These are phyloP conservation scores for Nissolia schottii DNA, from an alignment of 306 rosid species.

Conservation along the genomic window DNA sequence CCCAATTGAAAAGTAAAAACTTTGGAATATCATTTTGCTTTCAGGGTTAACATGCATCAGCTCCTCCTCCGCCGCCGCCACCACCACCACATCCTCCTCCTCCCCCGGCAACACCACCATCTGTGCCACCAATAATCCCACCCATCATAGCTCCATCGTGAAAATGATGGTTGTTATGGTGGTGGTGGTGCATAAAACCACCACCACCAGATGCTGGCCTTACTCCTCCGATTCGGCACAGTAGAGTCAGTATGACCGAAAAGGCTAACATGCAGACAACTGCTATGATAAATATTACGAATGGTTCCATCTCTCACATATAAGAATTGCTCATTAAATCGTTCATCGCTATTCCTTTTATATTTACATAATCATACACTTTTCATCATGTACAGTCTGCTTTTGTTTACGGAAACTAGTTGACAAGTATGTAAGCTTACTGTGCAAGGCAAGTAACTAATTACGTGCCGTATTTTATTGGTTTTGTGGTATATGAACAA, in stretches of 20 bases:
- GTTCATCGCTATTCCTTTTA: neutral
- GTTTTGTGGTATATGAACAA: neutral
- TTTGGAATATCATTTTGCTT: neutral
- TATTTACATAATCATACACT: neutral
- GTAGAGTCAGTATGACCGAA: neutral
- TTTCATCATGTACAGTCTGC: neutral
- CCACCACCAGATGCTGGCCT: neutral
- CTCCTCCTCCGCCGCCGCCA: neutral
- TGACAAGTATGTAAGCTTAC: neutral
- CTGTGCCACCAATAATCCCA: neutral
- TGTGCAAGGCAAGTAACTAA: neutral
- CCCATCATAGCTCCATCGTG: neutral
- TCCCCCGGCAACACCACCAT: neutral
- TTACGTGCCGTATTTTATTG: neutral
- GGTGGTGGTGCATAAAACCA: neutral
- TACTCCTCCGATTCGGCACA: neutral
- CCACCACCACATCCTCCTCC: neutral
- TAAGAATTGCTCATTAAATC: neutral
- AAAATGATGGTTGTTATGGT: neutral
- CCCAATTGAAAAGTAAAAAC: no score
- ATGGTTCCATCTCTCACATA: constrained; percentile 14
- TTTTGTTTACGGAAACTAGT: neutral
- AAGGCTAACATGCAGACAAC: neutral
- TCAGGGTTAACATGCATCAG: neutral
- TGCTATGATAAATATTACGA: constrained; percentile 14